A percentile compares a stretch with the other conserved stretches of the same genome.
phyloP scores from a whole-genome alignment of 805 yeast species.

The Sugiyamaella americana region DNA sequence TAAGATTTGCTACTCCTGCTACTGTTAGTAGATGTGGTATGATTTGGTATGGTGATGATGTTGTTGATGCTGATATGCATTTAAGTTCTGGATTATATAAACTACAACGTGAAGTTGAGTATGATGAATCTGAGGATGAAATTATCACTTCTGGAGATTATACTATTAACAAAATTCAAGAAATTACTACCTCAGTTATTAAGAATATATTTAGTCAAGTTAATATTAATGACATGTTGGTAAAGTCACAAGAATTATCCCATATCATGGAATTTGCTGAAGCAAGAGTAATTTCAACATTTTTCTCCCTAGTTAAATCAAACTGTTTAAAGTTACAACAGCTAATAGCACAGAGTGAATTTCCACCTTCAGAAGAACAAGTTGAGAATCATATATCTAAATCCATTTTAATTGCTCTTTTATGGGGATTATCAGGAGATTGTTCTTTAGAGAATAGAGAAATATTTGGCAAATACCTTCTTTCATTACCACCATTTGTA shows the following conservation, averaged over 20 bases:
- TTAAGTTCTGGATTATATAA: slow-evolving; percentile 19
- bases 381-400: slow-evolving; percentile 18
- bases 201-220: not conserved
- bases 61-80: slow-evolving; percentile 24
- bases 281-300: slow-evolving; percentile 35
- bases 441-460: slow-evolving; percentile 36
- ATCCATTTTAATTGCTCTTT: slow-evolving; percentile 32
- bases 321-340: slow-evolving; percentile 27
- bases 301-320: slow-evolving; percentile 37
- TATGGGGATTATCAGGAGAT: slow-evolving; percentile 69
- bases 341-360: not conserved
- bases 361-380: slow-evolving; percentile 25
- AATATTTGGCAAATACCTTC: slow-evolving; percentile 32
- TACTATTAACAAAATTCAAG: not conserved
- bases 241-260: slow-evolving; percentile 25
- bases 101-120: slow-evolving; percentile 8
- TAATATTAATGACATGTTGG: slow-evolving; percentile 19
- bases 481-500: slow-evolving; percentile 20
- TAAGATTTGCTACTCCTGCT: slow-evolving; percentile 75
- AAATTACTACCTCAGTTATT: not conserved
- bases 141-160: not conserved
- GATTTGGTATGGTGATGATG: slow-evolving; percentile 55
- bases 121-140: slow-evolving; percentile 22
- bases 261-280: slow-evolving; percentile 51
- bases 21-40: slow-evolving; percentile 91